phyloP scores from a whole-genome alignment of 148 eudicot genomes.

The Amaranthus palmeri region DNA sequence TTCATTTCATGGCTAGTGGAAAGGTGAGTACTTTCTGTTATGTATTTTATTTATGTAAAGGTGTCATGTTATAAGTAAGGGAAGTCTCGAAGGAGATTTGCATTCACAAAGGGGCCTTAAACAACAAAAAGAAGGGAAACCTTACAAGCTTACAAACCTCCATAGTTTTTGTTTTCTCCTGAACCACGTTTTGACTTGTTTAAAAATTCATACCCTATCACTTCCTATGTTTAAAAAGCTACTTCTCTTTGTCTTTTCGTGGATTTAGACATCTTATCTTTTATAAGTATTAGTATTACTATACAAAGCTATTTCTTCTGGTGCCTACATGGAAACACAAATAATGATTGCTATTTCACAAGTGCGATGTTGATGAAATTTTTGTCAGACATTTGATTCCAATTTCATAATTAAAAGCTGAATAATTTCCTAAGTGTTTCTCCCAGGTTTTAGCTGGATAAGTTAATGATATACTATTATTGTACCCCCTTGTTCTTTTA shows the following conservation, averaged over 20 bases:
- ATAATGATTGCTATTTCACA: background rate
- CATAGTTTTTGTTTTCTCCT: background rate
- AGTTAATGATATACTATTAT: background rate
- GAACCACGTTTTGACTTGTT: background rate
- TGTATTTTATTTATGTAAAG: background rate
- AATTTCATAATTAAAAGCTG: background rate
- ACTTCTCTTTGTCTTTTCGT: background rate
- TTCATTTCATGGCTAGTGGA: conserved; percentile 79
- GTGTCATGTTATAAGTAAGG: background rate
- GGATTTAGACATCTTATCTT: background rate
- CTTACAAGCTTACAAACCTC: too few species aligned
- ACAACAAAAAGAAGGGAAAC: background rate
- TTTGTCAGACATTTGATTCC: background rate
- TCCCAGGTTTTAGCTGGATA: background rate
- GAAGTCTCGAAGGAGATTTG: background rate
- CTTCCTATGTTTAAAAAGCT: background rate
- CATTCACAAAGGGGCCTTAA: background rate
- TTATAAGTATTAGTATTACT: background rate
- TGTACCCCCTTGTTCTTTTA: too few species aligned
- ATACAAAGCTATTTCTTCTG: background rate
- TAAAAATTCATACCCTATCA: background rate
- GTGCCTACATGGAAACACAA: background rate
- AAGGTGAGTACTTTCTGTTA: conserved; percentile 47
- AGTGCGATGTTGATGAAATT: background rate
- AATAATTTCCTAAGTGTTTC: background rate